These are phyloP conservation scores for Colletotrichum tabaci DNA, from an alignment of 2,329 filamentous ascomycete genomes.

Conservation along the genomic window DNA sequence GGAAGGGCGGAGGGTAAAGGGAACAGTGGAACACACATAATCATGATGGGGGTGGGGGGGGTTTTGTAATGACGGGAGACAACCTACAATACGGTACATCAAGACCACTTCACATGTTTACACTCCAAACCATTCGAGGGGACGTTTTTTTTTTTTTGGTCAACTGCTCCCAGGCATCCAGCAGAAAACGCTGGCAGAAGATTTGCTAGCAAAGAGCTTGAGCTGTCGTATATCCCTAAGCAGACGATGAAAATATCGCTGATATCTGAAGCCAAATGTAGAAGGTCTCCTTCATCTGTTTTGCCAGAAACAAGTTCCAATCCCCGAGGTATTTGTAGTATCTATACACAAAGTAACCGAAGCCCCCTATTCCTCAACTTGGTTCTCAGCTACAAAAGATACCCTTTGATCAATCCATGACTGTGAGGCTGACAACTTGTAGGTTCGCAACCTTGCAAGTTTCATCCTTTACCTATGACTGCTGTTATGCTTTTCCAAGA, in stretches of 20 bases:
- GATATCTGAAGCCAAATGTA: background rate
- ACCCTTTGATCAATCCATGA: no score
- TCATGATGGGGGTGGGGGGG: background rate
- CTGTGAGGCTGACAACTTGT: no score
- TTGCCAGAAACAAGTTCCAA: no score
- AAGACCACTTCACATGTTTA: background rate
- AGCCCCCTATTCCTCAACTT: no score
- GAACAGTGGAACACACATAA: background rate
- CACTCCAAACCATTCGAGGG: accelerated
- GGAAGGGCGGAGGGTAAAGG: background rate
- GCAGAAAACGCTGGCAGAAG: background rate
- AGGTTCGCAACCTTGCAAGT: no score
- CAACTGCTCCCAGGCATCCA: background rate
- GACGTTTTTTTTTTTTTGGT: background rate
- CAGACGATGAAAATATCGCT: background rate
- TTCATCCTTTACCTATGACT: no score
- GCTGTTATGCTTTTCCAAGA: no score
- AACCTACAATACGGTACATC: conserved; percentile 7
- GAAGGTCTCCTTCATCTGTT: no score
- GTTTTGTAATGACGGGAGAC: conserved; percentile 1
- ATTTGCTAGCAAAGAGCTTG: background rate
- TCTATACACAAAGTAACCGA: no score
- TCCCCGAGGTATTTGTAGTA: no score
- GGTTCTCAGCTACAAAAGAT: no score
- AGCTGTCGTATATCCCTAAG: background rate